These are phyloP conservation scores for Penicillium taxi DNA, from an alignment of 495 filamentous ascomycete genomes.

Conservation along the genomic window DNA sequence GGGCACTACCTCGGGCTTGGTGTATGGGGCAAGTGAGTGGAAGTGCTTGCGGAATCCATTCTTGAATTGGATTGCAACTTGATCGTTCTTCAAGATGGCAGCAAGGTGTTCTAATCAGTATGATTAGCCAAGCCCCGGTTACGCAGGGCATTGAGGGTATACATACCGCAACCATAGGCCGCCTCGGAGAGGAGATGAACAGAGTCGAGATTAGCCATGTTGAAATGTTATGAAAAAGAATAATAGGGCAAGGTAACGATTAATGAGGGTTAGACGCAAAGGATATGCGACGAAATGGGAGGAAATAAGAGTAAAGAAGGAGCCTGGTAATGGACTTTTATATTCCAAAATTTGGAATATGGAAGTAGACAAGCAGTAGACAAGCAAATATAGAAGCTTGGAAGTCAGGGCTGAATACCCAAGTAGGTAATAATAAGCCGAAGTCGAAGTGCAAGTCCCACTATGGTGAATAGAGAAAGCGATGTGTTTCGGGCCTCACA, in stretches of 20 bases:
- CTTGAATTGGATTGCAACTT: conserved; percentile 33
- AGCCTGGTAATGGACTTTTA: conserved; percentile 5
- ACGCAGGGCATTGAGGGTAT: not conserved
- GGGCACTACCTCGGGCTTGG: conserved; percentile 17
- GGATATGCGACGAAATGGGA: conserved; percentile 1
- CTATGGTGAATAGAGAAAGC: not conserved
- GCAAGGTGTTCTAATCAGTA: conserved; percentile 37
- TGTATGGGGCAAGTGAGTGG: conserved; percentile 24
- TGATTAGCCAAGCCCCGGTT: not conserved
- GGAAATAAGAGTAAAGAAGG: conserved; percentile 1
- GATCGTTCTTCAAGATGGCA: conserved; percentile 21
- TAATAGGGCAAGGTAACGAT: conserved; percentile 5
- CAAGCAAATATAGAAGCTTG: not conserved
- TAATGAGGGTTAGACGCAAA: not conserved
- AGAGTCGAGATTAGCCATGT: conserved; percentile 32
- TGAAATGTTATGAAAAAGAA: conserved; percentile 3
- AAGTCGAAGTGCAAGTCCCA: too few relatives aligned
- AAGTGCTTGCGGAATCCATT: conserved; percentile 29
- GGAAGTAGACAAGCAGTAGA: conserved; percentile 1
- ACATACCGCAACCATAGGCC: conserved; percentile 41
- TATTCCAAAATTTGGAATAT: not conserved
- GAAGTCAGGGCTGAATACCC: not conserved
- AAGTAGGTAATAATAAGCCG: not conserved
- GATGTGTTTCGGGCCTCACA: conserved; percentile 16
- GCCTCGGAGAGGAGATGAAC: conserved; percentile 35